A percentile compares a stretch with the other conserved stretches of the same genome.
Evolutionary conservation across 2,329 filamentous ascomycete genomes (phyloP).

Genomic region (Coniella lustricola): DNA sequence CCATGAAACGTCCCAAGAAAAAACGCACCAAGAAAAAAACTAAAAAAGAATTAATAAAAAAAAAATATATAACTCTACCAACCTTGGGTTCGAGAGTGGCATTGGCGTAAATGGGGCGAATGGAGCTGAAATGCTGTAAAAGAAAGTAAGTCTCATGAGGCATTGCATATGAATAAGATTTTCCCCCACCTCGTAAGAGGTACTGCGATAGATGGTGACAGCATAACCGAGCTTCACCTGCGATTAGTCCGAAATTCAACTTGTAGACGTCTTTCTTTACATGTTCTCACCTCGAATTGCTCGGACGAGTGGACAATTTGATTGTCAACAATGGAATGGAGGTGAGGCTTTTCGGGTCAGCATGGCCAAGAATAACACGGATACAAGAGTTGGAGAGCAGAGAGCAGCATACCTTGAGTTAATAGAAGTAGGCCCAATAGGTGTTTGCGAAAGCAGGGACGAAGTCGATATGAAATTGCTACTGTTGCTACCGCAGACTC

Average conservation of each 20-base stretch:
- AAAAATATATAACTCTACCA: not conserved
- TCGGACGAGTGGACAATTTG: no score
- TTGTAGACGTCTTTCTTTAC: no score
- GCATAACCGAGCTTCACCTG: no score
- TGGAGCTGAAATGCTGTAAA: not conserved
- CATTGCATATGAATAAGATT: not conserved
- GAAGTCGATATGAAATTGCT: constrained; percentile 14
- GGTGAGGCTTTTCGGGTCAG: no score
- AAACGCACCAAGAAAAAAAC: no score
- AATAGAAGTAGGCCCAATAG: not conserved
- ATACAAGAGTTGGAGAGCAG: no score
- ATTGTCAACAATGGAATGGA: no score
- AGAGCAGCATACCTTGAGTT: not conserved
- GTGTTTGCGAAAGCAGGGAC: constrained; percentile 7
- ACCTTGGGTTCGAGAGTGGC: constrained; percentile 8
- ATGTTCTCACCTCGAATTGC: not conserved
- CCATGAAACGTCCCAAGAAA: not conserved
- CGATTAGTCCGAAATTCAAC: no score
- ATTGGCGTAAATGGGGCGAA: not conserved
- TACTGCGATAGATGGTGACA: not conserved
- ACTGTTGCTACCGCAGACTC: constrained; percentile 17
- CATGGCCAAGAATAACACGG: no score
- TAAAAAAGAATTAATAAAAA: no score
- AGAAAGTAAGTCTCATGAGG: not conserved
- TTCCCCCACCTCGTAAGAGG: constrained; percentile 8